Conservation (phyloP, 192 early-diverging fungal species). For the Coemansia sp. region DNA sequence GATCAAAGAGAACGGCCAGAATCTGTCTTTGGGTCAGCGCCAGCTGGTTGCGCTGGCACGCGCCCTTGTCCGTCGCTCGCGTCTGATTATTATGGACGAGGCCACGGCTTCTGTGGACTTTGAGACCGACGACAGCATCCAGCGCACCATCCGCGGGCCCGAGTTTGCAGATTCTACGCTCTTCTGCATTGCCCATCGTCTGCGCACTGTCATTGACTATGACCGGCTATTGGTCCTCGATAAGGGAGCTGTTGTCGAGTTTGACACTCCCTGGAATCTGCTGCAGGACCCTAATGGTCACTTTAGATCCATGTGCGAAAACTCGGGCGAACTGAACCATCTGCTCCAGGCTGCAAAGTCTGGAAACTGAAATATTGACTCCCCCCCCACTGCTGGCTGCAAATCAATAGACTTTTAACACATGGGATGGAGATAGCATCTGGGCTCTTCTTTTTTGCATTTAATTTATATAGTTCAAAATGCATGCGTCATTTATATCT, state of each 20-base stretch:
- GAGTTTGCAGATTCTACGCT: constrained; percentile 74
- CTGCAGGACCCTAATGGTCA: constrained; percentile 59
- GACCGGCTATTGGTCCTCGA: constrained; percentile 84
- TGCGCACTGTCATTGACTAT: constrained; percentile 83
- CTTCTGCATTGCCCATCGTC: constrained; percentile 89
- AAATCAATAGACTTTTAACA: neutral
- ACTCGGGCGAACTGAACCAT: constrained; percentile 75
- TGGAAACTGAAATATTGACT: neutral
- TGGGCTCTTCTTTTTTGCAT: neutral
- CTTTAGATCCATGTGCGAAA: constrained; percentile 81
- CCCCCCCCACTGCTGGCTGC: too few relatives aligned
- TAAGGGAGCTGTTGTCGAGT: constrained; percentile 75
- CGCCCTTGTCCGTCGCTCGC: constrained; percentile 68
- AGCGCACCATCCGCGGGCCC: constrained; percentile 78
- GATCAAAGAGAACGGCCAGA: constrained; percentile 81
- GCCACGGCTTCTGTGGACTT: constrained; percentile 90
- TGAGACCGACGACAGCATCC: constrained; percentile 83
- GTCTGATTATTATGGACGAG: constrained; percentile 81
- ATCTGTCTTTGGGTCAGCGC: constrained; percentile 78
- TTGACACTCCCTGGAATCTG: constrained; percentile 74
- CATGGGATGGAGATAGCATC: neutral
- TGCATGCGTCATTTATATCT: neutral
- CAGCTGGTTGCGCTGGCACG: constrained; percentile 79
- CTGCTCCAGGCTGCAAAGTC: constrained; percentile 57
- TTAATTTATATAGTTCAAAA: too few relatives aligned